Evolutionary conservation across 257 asterid species (phyloP), one percentile per base, ranked within the genome.

Genomic region (Prunella vulgaris): DNA sequence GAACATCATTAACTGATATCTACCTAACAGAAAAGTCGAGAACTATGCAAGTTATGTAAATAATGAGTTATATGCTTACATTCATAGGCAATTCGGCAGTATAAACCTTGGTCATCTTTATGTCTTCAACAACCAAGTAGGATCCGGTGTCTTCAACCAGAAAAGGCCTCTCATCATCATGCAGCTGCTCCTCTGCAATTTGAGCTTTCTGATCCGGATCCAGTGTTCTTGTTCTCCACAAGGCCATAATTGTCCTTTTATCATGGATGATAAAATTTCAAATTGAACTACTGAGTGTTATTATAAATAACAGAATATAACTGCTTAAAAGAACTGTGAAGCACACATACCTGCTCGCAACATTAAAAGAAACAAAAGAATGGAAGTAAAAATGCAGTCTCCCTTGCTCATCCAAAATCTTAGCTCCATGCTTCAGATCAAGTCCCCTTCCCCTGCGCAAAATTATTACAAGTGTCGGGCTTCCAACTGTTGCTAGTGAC

Each of bases 361-460:
- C 90, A 56, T 80, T 85, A 77, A 90, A 90, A 17, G 89, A 88
- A 52, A 83, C 90, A 44, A 93, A 93, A 2, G 98, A 90, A 54
- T 93, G 98, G 79, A 93, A 93, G 84, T 77, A 76, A 78, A 87
- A 90, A 79, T 88, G 95, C 83, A 93, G 77, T 71, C 97, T 84
- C 70, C 95, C 96, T 79, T 84, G 87, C 25, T 85, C 88, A 28
- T 93, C 98, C 71, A 84, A 69, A 71, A 71, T 59, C 77, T 84
- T 93, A 37, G 98, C 98, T 21, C 98, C 98, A 15, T 88, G 91
- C 52, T 79, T 82, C 51, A 94, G 85, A 78, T 90, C 98, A 24
- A 79, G 71, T 17, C 97, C 97, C 69, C 89, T 88, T 56, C 83
- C 93, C 71, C 81, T 83, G 78, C 80, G 90, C 84, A 93, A 79